These are phyloP conservation scores for Adansonia madagascariensis DNA, from an alignment of 441 rosid genomes.

Conservation along the genomic window DNA sequence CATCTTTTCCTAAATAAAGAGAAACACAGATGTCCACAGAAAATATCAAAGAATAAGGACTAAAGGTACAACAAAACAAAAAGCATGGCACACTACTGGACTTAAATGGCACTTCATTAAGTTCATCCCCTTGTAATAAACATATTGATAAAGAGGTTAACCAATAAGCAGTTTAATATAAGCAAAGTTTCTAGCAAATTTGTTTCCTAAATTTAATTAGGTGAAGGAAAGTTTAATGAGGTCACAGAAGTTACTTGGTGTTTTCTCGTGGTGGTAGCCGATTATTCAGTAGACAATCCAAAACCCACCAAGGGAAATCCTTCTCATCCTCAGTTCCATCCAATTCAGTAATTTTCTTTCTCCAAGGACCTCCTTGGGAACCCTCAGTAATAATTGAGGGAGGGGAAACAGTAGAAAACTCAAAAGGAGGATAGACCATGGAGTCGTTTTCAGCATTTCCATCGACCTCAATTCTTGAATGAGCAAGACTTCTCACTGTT, in stretches of 20 bases:
- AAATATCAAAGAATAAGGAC: conserved; percentile 8
- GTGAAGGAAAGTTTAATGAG: conserved; percentile 14
- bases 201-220: conserved; percentile 9
- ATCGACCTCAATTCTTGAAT: conserved; percentile 75
- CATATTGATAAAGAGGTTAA: not conserved
- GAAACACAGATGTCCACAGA: not conserved
- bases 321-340: conserved; percentile 98
- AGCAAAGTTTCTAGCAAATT: conserved; percentile 3
- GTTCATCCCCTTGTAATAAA: conserved; percentile 4
- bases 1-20: not conserved
- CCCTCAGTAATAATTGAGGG: conserved; percentile 97
- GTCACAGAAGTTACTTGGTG: conserved; percentile 65
- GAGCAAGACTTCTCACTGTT: conserved; percentile 53
- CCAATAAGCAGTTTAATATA: not conserved
- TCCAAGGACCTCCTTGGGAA: conserved; percentile 97
- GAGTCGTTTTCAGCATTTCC: conserved; percentile 73
- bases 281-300: conserved; percentile 89
- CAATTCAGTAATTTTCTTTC: conserved; percentile 88
- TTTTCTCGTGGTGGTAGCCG: conserved; percentile 95
- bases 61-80: not conserved
- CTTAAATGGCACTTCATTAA: not conserved
- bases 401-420: conserved; percentile 74
- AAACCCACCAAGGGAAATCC: conserved; percentile 95
- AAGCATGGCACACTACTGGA: not conserved
- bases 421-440: conserved; percentile 83